Evolutionary conservation across 352 stramenopile species (phyloP).

Genomic region (Phytophthora brassicae): DNA sequence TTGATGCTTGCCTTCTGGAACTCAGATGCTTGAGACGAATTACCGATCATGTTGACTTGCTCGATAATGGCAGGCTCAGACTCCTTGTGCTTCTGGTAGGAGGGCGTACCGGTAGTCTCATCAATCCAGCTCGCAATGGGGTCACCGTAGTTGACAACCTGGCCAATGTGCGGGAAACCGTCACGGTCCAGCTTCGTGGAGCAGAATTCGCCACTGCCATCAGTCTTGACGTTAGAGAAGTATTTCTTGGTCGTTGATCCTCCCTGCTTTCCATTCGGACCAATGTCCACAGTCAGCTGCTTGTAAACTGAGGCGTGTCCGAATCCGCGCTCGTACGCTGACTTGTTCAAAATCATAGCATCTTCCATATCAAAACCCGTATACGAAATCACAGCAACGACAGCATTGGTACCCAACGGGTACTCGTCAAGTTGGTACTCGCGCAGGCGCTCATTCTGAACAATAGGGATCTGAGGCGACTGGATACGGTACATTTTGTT

Average conservation of each 20-base stretch:
- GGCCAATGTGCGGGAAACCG: slow-evolving; percentile 96
- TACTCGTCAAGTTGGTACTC: slow-evolving; percentile 99
- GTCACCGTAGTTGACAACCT: slow-evolving; percentile 94
- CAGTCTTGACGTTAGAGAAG: slow-evolving; percentile 92
- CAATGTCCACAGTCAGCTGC: slow-evolving; percentile 94
- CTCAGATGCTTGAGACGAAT: slow-evolving; percentile 63
- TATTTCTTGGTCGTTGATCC: slow-evolving; percentile 80
- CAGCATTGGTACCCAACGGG: slow-evolving; percentile 98
- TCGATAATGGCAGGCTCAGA: slow-evolving; percentile 97
- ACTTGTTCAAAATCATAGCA: slow-evolving; percentile 99
- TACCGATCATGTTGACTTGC: slow-evolving; percentile 88
- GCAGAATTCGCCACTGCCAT: slow-evolving; percentile 63
- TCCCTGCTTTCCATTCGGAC: slow-evolving; percentile 63
- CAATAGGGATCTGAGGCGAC: slow-evolving; percentile 97
- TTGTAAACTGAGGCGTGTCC: slow-evolving; percentile 98
- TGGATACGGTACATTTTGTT: slow-evolving; percentile 99
- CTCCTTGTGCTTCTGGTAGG: slow-evolving; percentile 98
- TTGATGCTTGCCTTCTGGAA: slow-evolving; percentile 94
- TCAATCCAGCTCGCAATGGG: slow-evolving; percentile 97
- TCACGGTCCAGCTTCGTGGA: slow-evolving; percentile 92
- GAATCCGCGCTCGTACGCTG: slow-evolving; percentile 98
- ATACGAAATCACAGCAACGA: slow-evolving; percentile 99
- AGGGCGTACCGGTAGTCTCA: slow-evolving; percentile 89
- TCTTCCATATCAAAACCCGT: slow-evolving; percentile 98
- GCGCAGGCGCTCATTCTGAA: slow-evolving; percentile 95